Evolutionary conservation across 192 early-diverging fungal species (phyloP), one percentile per base, ranked within the genome.

Genomic region (Coemansia sp.): DNA sequence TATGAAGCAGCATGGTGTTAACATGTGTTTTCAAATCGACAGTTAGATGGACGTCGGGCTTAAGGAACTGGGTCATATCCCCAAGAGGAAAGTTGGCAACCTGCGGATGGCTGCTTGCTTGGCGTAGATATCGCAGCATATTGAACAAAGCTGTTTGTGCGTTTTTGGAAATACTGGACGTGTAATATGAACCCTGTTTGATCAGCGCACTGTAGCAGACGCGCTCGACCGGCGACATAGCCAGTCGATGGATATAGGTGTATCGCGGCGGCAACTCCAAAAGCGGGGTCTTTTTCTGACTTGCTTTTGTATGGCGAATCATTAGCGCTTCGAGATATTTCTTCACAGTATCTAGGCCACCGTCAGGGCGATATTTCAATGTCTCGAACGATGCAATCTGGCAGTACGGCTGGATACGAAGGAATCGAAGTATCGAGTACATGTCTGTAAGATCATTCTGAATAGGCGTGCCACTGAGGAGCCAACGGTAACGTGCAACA

Each of bases 391-490:
- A 68, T 66, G 21, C 36, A 61, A 71, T 84, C 1, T 86, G 68
- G 23, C 79, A 77, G 58, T 84, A 85, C 1, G 82, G 83, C 24
- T 84, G 62, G 37, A 92, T 77, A n/a, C 72, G 63, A 12, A 93
- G 71, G 50, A 92, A 92, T 0, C 84, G 82, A 10, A 92, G 60
- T 9, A 90, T 63, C n/a, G 86, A 81, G 60, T 84, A 93, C 2
- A 91, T 51, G 50, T 93, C 90, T 20, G 86, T 84, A 3, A 91
- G 66, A 44, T 70, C 83, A 61, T 92, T 92, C 64, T 92, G 88
- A 51, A 86, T 80, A 40, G 85, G 74, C 14, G 79, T 88, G 48
- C 86, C 84, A n/a, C 85, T 86, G 18, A 89, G 61, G 44, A 86
- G 87, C 88, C 88, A 89, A 46, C 86, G 65, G 53, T 88, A 84